Conservation (phyloP, 305 asterid genomes). For the Rubia balearica region DNA sequence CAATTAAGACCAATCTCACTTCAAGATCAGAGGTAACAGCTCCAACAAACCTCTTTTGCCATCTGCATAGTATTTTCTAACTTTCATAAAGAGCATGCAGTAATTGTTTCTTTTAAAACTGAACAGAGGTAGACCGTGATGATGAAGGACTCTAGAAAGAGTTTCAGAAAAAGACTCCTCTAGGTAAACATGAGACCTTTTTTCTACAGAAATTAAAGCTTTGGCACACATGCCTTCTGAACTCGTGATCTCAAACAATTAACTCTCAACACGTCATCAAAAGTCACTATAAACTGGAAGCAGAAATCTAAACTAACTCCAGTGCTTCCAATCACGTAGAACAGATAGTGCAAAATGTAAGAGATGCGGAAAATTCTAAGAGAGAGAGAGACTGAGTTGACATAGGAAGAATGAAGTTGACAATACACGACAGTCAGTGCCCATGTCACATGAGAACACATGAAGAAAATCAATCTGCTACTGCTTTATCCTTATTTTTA, state of each 20-base stretch:
- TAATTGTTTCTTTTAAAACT: neutral
- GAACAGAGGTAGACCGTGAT: neutral
- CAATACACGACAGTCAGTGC: too few species aligned
- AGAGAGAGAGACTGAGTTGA: neutral
- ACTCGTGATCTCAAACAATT: neutral
- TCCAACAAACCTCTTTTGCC: too few species aligned
- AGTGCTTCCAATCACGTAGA: neutral
- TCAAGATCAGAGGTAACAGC: neutral
- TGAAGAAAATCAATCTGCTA: too few species aligned
- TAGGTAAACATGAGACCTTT: neutral
- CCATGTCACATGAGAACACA: too few species aligned
- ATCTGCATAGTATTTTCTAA: neutral
- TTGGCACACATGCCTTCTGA: neutral
- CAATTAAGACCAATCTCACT: neutral
- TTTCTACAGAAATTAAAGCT: neutral
- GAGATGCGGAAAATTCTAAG: neutral
- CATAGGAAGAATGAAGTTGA: neutral
- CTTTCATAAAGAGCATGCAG: neutral
- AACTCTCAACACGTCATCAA: neutral
- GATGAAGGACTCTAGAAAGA: neutral
- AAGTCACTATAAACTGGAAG: neutral
- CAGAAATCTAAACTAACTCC: neutral
- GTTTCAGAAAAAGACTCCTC: neutral
- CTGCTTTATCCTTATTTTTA: too few species aligned
- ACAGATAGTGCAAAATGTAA: too few species aligned